These are phyloP conservation scores for Neobulgaria alba DNA, from an alignment of 2,329 filamentous ascomycete genomes.

Conservation along the genomic window DNA sequence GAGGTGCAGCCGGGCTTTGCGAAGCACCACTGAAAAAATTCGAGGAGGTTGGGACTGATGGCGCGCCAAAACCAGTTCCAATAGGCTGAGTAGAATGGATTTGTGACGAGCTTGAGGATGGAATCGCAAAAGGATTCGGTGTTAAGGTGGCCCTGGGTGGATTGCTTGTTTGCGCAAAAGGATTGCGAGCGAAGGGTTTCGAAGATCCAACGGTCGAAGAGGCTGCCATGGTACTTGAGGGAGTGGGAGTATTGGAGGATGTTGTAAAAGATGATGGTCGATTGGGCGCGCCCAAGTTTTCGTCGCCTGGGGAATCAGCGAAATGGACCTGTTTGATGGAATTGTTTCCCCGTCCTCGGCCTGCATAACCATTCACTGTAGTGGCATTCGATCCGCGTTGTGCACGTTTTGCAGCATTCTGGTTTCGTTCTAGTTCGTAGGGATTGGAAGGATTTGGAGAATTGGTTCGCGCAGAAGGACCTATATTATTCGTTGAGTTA, in stretches of 20 bases:
- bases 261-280: slow-evolving; percentile 5
- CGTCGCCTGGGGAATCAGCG: slow-evolving; percentile 10
- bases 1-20: neutral
- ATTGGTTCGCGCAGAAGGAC: slow-evolving; percentile 5
- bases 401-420: slow-evolving; percentile 28
- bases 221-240: slow-evolving; percentile 1
- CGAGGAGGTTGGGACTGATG: neutral
- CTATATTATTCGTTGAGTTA: slow-evolving; percentile 16
- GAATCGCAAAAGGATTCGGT: slow-evolving; percentile 3
- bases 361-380: slow-evolving; percentile 16
- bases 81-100: neutral
- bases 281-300: slow-evolving; percentile 5
- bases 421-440: slow-evolving; percentile 26
- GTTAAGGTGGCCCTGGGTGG: neutral
- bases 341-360: slow-evolving; percentile 12
- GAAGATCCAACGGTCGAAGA: slow-evolving; percentile 11
- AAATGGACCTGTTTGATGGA: slow-evolving; percentile 24
- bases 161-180: slow-evolving; percentile 10
- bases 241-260: slow-evolving; percentile 15
- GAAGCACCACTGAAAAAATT: neutral
- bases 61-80: slow-evolving; percentile 6
- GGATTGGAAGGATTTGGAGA: slow-evolving; percentile 12
- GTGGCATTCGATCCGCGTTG: slow-evolving; percentile 14
- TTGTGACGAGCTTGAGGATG: slow-evolving; percentile 3
- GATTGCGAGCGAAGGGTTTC: slow-evolving; percentile 7